A percentile compares a stretch with the other conserved stretches of the same genome.
These are phyloP conservation scores for Blastobotrys persicus DNA, from an alignment of 1,139 yeast genomes.

Conservation along the genomic window DNA sequence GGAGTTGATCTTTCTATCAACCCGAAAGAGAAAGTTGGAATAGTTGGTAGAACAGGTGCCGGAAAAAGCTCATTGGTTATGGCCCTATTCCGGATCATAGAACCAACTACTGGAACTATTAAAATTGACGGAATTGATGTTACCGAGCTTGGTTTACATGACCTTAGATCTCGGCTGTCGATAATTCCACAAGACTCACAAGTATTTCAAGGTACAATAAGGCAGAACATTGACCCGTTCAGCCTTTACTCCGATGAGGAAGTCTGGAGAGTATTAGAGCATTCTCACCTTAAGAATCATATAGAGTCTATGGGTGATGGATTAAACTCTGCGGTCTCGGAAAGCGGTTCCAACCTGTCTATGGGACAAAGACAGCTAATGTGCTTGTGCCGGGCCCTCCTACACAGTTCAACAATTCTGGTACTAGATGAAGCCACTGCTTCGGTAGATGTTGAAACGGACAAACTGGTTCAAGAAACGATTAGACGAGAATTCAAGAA, in stretches of 20 bases:
- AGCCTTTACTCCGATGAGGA: slow-evolving; percentile 48
- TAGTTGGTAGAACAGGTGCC: slow-evolving; percentile 85
- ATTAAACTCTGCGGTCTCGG: slow-evolving; percentile 36
- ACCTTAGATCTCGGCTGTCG: slow-evolving; percentile 56
- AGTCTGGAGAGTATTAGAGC: slow-evolving; percentile 68
- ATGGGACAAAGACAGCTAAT: slow-evolving; percentile 74
- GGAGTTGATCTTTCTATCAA: slow-evolving; percentile 51
- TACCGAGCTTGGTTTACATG: slow-evolving; percentile 54
- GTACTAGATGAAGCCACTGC: slow-evolving; percentile 83
- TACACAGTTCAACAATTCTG: slow-evolving; percentile 59
- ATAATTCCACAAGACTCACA: slow-evolving; percentile 80
- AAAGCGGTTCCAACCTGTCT: slow-evolving; percentile 66
- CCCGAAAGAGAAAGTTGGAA: slow-evolving; percentile 68
- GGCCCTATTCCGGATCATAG: slow-evolving; percentile 72
- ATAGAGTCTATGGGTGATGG: slow-evolving; percentile 51
- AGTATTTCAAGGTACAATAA: slow-evolving; percentile 60
- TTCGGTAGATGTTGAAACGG: slow-evolving; percentile 78
- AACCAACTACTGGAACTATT: slow-evolving; percentile 56
- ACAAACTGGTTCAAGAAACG: slow-evolving; percentile 68
- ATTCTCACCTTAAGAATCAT: slow-evolving; percentile 79
- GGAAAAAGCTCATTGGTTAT: slow-evolving; percentile 74
- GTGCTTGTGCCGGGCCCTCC: slow-evolving; percentile 69
- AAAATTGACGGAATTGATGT: slow-evolving; percentile 59
- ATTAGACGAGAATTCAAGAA: slow-evolving; percentile 60
- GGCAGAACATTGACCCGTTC: slow-evolving; percentile 69